Base-by-base conservation (phyloP, 768 basidiomycete species). In the Boletus rufocinnamomeus region DNA sequence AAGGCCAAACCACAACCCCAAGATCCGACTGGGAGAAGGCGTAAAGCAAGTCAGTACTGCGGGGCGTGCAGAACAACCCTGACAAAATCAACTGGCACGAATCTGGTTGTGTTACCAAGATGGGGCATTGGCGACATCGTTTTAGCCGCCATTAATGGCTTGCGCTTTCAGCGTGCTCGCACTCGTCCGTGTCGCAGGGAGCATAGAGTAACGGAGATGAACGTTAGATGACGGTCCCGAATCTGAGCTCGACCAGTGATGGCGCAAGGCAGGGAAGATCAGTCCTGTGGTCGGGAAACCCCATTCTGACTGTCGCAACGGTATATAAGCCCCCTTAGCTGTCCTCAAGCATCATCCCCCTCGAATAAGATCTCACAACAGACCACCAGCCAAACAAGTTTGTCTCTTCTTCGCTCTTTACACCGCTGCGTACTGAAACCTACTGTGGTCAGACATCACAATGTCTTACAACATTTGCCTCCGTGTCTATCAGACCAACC, bases 401-500 rank as follows among this genome's bases (percentile, higher is more conserved):
- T 14, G 59, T 62, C 19, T 30, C 40, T 40, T 35, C 30, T 19
- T 40, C 14, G 14, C 3, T 32, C 25, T 23, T 8, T 47, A 13
- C 28, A 9, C 16, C 14, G 7, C 13, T 16, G n/a, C 11, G 2
- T 37, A 35, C 59, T 61, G 51, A 56, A 5, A 9, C 32, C 0
- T 10, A 16, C 10, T 0, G 8, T 32, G 19, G 8, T 10, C 21
- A 34, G 35, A 8, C 10, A 28, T 61, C 27, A 27, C 1, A 49
- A 64, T 64, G 34, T 35, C 34, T 35, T 35, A 35, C 34, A 35
- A 5, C 34, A 35, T 35, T 14, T 5, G 4, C 13, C 41, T 52
- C 19, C 32, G 21, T 13, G 1, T 60, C 45, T 63, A 34, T 41
- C 62, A 63, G 27, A 34, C 10, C 4, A 52, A 60, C 52, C 58